phyloP scores from a whole-genome alignment of 1,284 basidiomycete genomes.

The Sporisorium scitamineum region DNA sequence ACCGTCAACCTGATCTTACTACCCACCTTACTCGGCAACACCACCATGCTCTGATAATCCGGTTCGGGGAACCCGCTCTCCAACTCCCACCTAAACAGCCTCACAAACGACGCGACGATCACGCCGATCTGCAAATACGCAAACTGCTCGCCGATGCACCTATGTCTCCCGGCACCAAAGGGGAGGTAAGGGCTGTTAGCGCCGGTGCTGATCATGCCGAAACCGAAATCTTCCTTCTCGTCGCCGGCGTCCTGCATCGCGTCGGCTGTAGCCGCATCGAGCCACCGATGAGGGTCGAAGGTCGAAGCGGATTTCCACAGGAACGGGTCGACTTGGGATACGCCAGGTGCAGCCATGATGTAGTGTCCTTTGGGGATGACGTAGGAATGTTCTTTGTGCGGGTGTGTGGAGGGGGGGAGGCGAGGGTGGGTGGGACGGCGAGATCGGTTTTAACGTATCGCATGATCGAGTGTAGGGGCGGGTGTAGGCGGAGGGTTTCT shows the following conservation, averaged over 20 bases:
- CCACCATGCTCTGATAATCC: constrained; percentile 86
- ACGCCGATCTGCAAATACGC: constrained; percentile 93
- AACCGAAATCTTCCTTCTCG: constrained; percentile 89
- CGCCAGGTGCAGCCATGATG: constrained; percentile 88
- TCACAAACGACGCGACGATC: constrained; percentile 82
- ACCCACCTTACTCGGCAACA: constrained; percentile 73
- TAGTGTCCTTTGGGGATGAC: constrained; percentile 92
- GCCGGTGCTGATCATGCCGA: constrained; percentile 77
- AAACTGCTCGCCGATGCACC: constrained; percentile 97
- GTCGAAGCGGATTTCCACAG: constrained; percentile 76
- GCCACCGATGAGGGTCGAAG: constrained; percentile 89
- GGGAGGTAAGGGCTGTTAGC: constrained; percentile 79
- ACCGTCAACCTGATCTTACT: constrained; percentile 21
- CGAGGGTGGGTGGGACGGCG: constrained; percentile 82
- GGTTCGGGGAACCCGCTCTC: constrained; percentile 77
- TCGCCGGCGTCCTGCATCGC: constrained; percentile 73
- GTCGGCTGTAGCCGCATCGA: constrained; percentile 76
- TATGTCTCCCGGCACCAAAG: constrained; percentile 89
- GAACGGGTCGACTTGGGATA: constrained; percentile 86
- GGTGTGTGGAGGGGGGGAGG: constrained; percentile 67
- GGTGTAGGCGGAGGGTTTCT: constrained; percentile 81
- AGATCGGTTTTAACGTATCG: constrained; percentile 89
- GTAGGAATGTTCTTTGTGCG: constrained; percentile 72
- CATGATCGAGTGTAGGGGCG: constrained; percentile 72
- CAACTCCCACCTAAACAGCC: constrained; percentile 81